Base-by-base conservation (phyloP, 108 stramenopile genomes). In the Nannochloropsis granulata region DNA sequence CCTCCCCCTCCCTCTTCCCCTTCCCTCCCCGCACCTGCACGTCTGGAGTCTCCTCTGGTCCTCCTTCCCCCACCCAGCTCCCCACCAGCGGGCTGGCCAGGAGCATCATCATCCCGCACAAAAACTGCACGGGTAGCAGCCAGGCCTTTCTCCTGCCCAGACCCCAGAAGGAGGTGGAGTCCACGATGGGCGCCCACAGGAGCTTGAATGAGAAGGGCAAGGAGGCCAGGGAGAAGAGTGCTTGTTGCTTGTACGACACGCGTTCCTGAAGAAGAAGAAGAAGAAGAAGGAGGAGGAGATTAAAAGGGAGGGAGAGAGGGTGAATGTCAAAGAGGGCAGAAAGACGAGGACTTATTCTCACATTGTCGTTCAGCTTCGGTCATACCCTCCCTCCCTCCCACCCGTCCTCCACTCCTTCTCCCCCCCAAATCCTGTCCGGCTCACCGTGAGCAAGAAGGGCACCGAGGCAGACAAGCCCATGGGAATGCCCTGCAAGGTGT, bases 401-500 rank as follows among this genome's bases (percentile, higher is more conserved):
- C 56, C n/a, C 56, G 11, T 71, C 56, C 56, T n/a, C 8, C 56
- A 21, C 8, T 1, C 56, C 56, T 71, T 16, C 56, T n/a, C 0
- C n/a, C 56, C n/a, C 56, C n/a, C n/a, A n/a, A 16, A 16, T 71
- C 56, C 56, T n/a, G 7, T n/a, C 56, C 11, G 90, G 84, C 95
- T 94, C 92, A 95, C 94, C 90, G 96, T 95, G 34, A 99, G 92
- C 45, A 99, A 85, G 82, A 99, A 93, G n/a, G 98, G 98, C 79
- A 99, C 97, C 78, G 94, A 93, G 25, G 95, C 96, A 23, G 93
- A 93, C 19, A 99, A 90, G 12, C 99, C 99, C 97, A 98, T 96
- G 25, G 99, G 99, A 34, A 99, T 96, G 7, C 99, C 99, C 88
- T 99, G 99, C 25, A 99, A 91, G 10, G 97, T 98, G 88, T 99